Conservation (phyloP, 345 rosid species). For the Nasturtium officinale region DNA sequence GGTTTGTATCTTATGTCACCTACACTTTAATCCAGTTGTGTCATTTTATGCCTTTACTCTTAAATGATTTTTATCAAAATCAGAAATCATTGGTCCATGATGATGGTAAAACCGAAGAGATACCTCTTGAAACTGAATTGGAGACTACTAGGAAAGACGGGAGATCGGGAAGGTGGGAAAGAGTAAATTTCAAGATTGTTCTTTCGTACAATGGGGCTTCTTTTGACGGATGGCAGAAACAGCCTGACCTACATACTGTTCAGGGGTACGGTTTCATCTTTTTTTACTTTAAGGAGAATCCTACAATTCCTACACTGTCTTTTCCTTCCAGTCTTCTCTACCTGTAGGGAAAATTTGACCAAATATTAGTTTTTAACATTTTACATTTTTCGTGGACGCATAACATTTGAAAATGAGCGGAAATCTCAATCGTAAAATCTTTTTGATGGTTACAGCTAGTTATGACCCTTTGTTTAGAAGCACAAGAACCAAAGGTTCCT, state of each 20-base stretch:
- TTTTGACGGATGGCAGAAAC: slow-evolving; percentile 98
- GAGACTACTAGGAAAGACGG: slow-evolving; percentile 44
- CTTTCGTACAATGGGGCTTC: slow-evolving; percentile 81
- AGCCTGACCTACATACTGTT: slow-evolving; percentile 84
- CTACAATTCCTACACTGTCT: neutral
- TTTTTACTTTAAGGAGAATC: slow-evolving; percentile 2
- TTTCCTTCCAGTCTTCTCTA: neutral
- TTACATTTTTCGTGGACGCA: neutral
- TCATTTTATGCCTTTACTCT: neutral
- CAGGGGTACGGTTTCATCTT: slow-evolving; percentile 58
- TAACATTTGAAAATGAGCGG: neutral
- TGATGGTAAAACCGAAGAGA: slow-evolving; percentile 39
- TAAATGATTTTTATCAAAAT: neutral
- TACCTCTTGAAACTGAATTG: slow-evolving; percentile 26
- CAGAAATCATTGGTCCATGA: slow-evolving; percentile 48
- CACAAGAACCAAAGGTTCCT: neutral
- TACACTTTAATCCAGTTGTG: neutral
- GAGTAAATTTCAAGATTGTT: slow-evolving; percentile 73
- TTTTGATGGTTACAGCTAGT: neutral
- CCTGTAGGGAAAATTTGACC: neutral
- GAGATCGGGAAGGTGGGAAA: slow-evolving; percentile 76
- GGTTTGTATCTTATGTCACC: slow-evolving; percentile 36
- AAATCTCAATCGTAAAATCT: neutral
- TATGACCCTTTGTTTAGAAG: slow-evolving; percentile 4
- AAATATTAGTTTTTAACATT: neutral